These are phyloP conservation scores for Xylariaceae sp. DNA, from an alignment of 2,329 filamentous ascomycete species.

Conservation along the genomic window DNA sequence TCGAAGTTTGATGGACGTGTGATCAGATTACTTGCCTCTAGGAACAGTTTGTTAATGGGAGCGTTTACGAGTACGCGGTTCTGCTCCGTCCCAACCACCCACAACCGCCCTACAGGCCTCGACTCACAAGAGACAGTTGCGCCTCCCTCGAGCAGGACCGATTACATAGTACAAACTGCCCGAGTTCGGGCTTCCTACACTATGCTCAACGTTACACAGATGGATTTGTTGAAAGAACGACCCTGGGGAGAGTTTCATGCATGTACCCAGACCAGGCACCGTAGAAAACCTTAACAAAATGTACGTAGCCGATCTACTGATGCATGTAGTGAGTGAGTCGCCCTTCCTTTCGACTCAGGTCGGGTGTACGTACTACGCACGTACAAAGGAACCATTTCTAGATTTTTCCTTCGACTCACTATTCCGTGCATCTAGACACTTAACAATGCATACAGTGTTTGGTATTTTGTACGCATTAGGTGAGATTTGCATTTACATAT, in stretches of 20 bases:
- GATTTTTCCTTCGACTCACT: too few relatives aligned
- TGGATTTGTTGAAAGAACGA: conserved; percentile 1
- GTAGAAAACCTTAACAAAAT: not conserved
- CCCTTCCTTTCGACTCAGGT: too few relatives aligned
- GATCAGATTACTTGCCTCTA: not conserved
- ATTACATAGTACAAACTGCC: conserved; percentile 1
- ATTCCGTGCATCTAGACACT: too few relatives aligned
- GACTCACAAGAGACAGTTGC: conserved; percentile 2
- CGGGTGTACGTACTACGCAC: too few relatives aligned
- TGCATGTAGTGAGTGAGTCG: not conserved
- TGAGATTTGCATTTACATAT: too few relatives aligned
- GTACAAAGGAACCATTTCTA: too few relatives aligned
- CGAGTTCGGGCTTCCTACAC: not conserved
- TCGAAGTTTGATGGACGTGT: conserved; percentile 3
- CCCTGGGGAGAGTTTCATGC: not conserved
- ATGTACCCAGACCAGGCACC: not conserved
- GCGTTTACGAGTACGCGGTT: conserved; percentile 1
- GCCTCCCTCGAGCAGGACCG: conserved; percentile 8
- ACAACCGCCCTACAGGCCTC: not conserved
- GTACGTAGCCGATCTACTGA: not conserved
- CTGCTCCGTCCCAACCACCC: not conserved
- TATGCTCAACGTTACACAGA: not conserved
- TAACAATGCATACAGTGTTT: too few relatives aligned
- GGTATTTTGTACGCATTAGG: too few relatives aligned
- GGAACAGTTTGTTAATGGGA: not conserved